phyloP scores from a whole-genome alignment of 2,329 filamentous ascomycete species.

The Exophiala alcalophila region DNA sequence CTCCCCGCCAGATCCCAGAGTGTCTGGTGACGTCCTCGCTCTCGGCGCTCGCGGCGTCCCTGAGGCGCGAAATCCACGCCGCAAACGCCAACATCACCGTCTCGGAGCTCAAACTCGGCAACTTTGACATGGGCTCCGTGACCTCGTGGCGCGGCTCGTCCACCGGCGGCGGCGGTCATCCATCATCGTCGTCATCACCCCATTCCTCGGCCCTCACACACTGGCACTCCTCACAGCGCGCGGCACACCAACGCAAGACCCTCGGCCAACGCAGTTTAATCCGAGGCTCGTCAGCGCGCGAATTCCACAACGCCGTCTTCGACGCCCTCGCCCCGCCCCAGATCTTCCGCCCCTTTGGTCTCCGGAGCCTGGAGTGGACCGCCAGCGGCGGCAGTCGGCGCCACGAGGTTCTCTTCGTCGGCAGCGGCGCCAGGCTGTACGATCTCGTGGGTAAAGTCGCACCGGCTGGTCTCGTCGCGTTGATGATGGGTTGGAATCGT shows the following conservation, averaged over 20 bases:
- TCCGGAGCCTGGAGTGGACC: slow-evolving; percentile 32
- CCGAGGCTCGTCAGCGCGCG: slow-evolving; percentile 68
- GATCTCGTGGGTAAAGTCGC: slow-evolving; percentile 79
- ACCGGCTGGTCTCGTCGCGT: slow-evolving; percentile 74
- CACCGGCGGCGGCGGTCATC: slow-evolving; percentile 10
- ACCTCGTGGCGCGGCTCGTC: slow-evolving; percentile 39
- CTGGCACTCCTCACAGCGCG: slow-evolving; percentile 32
- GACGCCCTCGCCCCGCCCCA: slow-evolving; percentile 68
- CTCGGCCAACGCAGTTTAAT: slow-evolving; percentile 38
- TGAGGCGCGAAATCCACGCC: slow-evolving; percentile 75
- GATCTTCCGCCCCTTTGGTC: slow-evolving; percentile 46
- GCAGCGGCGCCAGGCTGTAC: slow-evolving; percentile 79
- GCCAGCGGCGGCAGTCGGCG: slow-evolving; percentile 50
- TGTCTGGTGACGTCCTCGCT: slow-evolving; percentile 81
- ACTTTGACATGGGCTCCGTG: slow-evolving; percentile 76
- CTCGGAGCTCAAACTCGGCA: slow-evolving; percentile 84
- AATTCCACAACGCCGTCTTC: slow-evolving; percentile 83
- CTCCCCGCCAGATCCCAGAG: slow-evolving; percentile 64
- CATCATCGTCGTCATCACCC: slow-evolving; percentile 5
- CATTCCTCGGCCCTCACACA: slow-evolving; percentile 23
- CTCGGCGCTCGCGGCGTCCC: slow-evolving; percentile 77
- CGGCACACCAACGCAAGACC: slow-evolving; percentile 33
- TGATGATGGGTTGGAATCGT: slow-evolving; percentile 71
- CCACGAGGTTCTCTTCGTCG: slow-evolving; percentile 67
- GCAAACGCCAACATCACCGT: slow-evolving; percentile 66